Conservation (phyloP, 2,329 filamentous ascomycete species). For the Fusarium multiceps region DNA sequence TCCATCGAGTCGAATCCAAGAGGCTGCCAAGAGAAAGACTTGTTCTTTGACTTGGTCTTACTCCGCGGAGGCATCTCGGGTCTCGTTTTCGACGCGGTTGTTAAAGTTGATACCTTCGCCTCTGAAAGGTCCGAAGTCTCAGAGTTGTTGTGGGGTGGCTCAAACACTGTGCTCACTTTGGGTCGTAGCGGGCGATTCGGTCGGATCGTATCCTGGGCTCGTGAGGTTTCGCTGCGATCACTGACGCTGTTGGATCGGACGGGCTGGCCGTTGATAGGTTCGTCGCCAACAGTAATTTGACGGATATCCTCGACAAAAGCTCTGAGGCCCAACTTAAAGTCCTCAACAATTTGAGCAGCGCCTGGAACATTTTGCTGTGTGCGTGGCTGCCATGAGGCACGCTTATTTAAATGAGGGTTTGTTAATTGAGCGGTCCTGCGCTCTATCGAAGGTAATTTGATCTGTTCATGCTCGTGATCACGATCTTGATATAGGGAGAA, state of each 20-base stretch:
- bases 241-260: conserved; percentile 39
- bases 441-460: conserved; percentile 46
- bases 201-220: conserved; percentile 61
- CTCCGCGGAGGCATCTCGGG: conserved; percentile 44
- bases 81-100: conserved; percentile 50
- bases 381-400: conserved; percentile 70
- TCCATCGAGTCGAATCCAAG: conserved; percentile 67
- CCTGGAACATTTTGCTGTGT: conserved; percentile 57
- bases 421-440: conserved; percentile 51
- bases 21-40: conserved; percentile 71
- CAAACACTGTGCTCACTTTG: conserved; percentile 57
- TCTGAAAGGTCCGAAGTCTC: conserved; percentile 18
- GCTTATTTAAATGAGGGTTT: conserved; percentile 60
- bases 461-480: conserved; percentile 42
- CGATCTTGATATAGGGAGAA: conserved; percentile 58
- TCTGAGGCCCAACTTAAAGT: conserved; percentile 89
- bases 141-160: conserved; percentile 47
- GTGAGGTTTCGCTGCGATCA: conserved; percentile 35
- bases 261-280: conserved; percentile 73
- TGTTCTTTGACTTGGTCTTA: conserved; percentile 57
- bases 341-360: conserved; percentile 84
- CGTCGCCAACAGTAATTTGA: conserved; percentile 95
- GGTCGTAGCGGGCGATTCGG: conserved; percentile 55
- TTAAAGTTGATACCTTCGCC: conserved; percentile 37
- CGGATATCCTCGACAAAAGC: conserved; percentile 96